Percentiles rank a stretch among this genome's conserved stretches.
Conservation (phyloP, 2,329 filamentous ascomycete species). For the Phialophora chinensis region DNA sequence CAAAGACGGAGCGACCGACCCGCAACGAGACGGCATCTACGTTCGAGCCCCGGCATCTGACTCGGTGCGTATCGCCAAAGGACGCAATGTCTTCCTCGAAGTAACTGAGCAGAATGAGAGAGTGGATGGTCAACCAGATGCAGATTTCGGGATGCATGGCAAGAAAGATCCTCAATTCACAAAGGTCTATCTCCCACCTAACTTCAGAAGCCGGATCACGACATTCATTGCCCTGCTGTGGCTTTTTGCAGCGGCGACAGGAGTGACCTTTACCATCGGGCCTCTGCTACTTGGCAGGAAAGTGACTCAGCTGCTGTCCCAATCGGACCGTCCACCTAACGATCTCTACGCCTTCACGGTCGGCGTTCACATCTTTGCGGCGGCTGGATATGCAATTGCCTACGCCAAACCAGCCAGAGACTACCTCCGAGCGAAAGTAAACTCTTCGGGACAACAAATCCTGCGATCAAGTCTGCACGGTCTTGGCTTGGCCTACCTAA, state of each 20-base stretch:
- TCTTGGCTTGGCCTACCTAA: conserved; percentile 73
- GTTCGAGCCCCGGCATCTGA: conserved; percentile 94
- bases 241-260: conserved; percentile 88
- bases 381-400: conserved; percentile 65
- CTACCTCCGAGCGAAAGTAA: conserved; percentile 25
- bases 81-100: conserved; percentile 77
- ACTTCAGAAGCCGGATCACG: conserved; percentile 79
- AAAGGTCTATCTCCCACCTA: conserved; percentile 80
- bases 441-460: conserved; percentile 35
- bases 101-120: conserved; percentile 71
- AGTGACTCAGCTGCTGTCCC: conserved; percentile 75
- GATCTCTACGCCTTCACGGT: conserved; percentile 96
- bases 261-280: conserved; percentile 81
- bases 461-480: conserved; percentile 41
- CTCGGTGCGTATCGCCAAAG: conserved; percentile 91
- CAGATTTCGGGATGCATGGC: conserved; percentile 63
- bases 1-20: conserved; percentile 27
- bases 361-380: conserved; percentile 81
- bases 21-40: conserved; percentile 71
- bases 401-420: conserved; percentile 47
- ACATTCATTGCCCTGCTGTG: conserved; percentile 89
- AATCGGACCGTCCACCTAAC: conserved; percentile 76
- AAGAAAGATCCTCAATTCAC: conserved; percentile 68
- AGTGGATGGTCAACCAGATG: conserved; percentile 64
- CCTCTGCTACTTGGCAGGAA: conserved; percentile 83